These are phyloP conservation scores for Salvia splendens DNA, from an alignment of 257 asterid genomes.

Conservation along the genomic window DNA sequence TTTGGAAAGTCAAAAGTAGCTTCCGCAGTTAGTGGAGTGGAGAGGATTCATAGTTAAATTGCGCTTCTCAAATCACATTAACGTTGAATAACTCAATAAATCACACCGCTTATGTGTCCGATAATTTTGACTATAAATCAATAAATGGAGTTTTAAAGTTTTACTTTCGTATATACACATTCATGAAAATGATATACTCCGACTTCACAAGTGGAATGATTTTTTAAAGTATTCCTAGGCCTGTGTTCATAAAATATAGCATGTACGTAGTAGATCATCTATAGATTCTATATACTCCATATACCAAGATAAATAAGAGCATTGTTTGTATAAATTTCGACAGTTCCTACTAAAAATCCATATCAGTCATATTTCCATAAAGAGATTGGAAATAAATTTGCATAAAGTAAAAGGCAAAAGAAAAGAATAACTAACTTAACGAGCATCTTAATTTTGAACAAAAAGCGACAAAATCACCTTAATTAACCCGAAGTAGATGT, in stretches of 20 bases:
- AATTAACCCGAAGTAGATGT: constrained; percentile 22
- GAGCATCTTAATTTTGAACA: constrained; percentile 17
- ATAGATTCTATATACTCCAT: too few species aligned
- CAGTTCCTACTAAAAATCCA: not conserved
- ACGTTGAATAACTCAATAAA: constrained; percentile 10
- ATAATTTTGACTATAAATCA: not conserved
- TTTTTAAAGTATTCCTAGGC: not conserved
- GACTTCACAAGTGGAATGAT: too few species aligned
- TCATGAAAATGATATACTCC: too few species aligned
- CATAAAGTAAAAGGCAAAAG: not conserved
- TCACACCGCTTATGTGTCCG: not conserved
- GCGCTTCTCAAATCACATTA: not conserved
- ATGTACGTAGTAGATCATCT: too few species aligned
- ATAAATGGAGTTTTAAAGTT: not conserved
- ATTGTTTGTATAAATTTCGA: too few species aligned
- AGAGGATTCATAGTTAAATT: not conserved
- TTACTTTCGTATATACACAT: not conserved
- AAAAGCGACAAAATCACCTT: not conserved
- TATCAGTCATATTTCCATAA: too few species aligned
- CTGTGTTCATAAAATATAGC: not conserved
- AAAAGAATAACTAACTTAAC: constrained; percentile 32
- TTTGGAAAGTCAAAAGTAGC: constrained; percentile 35
- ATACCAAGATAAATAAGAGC: too few species aligned
- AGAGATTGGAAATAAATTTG: not conserved
- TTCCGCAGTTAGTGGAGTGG: constrained; percentile 41